Evolutionary conservation across 2,329 filamentous ascomycete genomes (phyloP).

Genomic region (Annulohypoxylon truncatum): DNA sequence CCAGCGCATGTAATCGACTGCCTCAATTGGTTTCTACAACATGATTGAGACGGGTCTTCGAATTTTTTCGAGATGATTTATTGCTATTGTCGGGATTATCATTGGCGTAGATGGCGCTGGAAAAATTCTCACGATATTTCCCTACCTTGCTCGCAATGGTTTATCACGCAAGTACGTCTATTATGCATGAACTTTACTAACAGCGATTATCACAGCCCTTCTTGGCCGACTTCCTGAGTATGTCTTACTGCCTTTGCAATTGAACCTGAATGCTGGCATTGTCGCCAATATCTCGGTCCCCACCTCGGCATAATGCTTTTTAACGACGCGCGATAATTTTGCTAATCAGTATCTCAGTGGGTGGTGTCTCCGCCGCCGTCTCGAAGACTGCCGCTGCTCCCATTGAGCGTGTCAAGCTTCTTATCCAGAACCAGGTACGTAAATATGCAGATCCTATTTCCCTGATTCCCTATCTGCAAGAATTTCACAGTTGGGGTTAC

Average conservation of each 20-base stretch:
- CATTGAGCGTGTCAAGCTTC: constrained; percentile 99
- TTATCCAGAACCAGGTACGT: constrained; percentile 99
- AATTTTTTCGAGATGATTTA: constrained; percentile 21
- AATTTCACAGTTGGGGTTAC: constrained; percentile 19
- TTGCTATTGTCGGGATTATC: constrained; percentile 12
- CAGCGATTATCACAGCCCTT: constrained; percentile 74
- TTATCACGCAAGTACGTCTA: neutral
- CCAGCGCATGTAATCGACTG: constrained; percentile 35
- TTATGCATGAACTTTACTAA: constrained; percentile 49
- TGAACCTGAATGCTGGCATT: constrained; percentile 15
- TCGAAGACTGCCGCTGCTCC: constrained; percentile 99
- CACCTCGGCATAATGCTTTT: constrained; percentile 5
- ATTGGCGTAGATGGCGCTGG: constrained; percentile 18
- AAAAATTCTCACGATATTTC: constrained; percentile 33
- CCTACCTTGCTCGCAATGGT: constrained; percentile 1
- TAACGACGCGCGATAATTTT: constrained; percentile 25
- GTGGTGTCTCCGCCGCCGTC: constrained; percentile 99
- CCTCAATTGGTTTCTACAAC: constrained; percentile 40
- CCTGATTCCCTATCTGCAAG: constrained; percentile 6
- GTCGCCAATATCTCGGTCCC: constrained; percentile 22
- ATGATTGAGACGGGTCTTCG: constrained; percentile 16
- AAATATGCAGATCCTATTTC: constrained; percentile 3
- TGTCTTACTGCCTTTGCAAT: constrained; percentile 58
- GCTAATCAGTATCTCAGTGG: constrained; percentile 72
- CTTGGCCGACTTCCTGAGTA: constrained; percentile 99